Percentiles rank a stretch among this genome's conserved stretches.
Conservation (phyloP, 306 rosid species). For the Cucurbita pepo region DNA sequence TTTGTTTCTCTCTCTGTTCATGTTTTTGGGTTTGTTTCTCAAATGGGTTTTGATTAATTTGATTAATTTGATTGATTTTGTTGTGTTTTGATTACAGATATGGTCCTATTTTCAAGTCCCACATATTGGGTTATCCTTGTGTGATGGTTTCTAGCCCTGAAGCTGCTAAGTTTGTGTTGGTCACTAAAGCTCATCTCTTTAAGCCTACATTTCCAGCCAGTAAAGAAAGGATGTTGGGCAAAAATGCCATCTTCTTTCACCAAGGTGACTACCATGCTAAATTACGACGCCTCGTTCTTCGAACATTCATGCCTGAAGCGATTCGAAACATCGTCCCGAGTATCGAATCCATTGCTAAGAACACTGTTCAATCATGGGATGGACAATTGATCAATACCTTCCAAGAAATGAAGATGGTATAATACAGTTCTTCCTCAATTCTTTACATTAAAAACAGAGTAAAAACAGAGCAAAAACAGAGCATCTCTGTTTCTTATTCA, state of each 20-base stretch:
- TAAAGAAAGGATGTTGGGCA: constrained; percentile 94
- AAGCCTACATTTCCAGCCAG: constrained; percentile 93
- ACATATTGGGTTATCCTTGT: constrained; percentile 93
- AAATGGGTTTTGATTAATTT: not conserved
- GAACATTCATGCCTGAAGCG: constrained; percentile 71
- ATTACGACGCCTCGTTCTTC: constrained; percentile 72
- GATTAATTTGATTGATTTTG: not conserved
- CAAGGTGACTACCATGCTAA: constrained; percentile 88
- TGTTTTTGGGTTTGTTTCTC: not conserved
- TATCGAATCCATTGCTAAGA: constrained; percentile 60
- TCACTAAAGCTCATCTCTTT: constrained; percentile 54
- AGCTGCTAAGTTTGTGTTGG: constrained; percentile 75
- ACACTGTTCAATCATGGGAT: constrained; percentile 49
- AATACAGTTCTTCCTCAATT: not conserved
- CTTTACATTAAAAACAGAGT: too few species aligned
- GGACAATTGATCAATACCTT: constrained; percentile 53
- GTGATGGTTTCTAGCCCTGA: constrained; percentile 90
- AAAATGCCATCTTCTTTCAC: constrained; percentile 81
- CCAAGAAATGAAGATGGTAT: constrained; percentile 80
- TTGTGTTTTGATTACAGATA: constrained; percentile 20
- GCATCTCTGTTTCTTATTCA: not conserved
- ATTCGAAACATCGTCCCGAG: constrained; percentile 27
- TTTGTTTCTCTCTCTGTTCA: not conserved
- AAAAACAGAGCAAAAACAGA: not conserved
- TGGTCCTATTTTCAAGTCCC: constrained; percentile 90